Percentiles rank a stretch among this genome's conserved stretches.
These are phyloP conservation scores for Hydnomerulius pinastri DNA, from an alignment of 768 basidiomycete species.

Conservation along the genomic window DNA sequence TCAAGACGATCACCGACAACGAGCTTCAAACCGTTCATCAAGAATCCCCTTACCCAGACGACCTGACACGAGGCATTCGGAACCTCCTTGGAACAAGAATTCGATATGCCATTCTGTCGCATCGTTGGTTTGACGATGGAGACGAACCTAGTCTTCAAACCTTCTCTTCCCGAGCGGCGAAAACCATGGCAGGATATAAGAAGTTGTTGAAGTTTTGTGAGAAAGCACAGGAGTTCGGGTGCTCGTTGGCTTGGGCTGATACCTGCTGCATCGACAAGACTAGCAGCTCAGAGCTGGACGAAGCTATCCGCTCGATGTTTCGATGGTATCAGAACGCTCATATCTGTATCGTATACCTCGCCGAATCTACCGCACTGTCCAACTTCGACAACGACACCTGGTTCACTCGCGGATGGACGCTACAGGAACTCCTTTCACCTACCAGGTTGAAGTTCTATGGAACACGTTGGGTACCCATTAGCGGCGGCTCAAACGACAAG, in stretches of 20 bases:
- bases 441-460: slow-evolving; percentile 11
- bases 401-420: too few species aligned
- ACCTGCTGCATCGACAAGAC: too few species aligned
- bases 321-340: too few species aligned
- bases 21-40: not conserved
- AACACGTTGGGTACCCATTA: slow-evolving; percentile 5
- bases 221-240: too few species aligned
- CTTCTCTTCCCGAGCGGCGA: not conserved
- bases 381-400: too few species aligned
- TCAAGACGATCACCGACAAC: not conserved
- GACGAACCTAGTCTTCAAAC: slow-evolving; percentile 3
- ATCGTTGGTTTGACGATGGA: slow-evolving; percentile 4
- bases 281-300: too few species aligned
- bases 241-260: too few species aligned
- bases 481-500: not conserved
- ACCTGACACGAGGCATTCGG: not conserved
- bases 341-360: too few species aligned
- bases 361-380: too few species aligned
- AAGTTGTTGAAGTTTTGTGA: slow-evolving; percentile 4
- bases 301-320: too few species aligned
- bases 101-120: slow-evolving; percentile 12
- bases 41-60: not conserved
- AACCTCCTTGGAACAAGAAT: not conserved
- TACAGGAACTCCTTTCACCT: slow-evolving; percentile 15
- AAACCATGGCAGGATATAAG: not conserved